Base-by-base conservation (phyloP, 257 asterid species). In the Mitragyna speciosa region DNA sequence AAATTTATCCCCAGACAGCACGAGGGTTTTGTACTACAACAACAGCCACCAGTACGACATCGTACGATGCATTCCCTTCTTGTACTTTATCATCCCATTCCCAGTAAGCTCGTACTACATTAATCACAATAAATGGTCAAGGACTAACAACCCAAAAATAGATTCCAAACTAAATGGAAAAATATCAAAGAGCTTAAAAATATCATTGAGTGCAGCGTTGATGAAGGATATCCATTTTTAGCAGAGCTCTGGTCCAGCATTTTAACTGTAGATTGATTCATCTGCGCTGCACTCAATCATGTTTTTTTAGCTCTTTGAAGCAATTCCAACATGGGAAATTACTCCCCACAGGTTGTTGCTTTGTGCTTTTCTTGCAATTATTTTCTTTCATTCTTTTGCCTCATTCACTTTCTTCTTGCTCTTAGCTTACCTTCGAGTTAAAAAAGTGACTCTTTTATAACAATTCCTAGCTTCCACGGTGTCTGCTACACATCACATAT, bases 201-300 rank as follows among this genome's bases (percentile, higher is more conserved):
- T 87, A 83, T 89, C 89, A 89, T 89, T 91, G 96, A 91, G 92
- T 91, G 96, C 93, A 88, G 93, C 94, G 94, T 91, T 91, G 96
- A 90, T 90, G 94, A 89, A 63, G 80, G 63, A n/a, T 72, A 69
- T 43, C 73, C 47, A 4, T 66, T 33, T 66, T 15, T 3, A 4
- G 31, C 56, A n/a, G 51, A 12, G 1, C 39, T 2, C 17, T 51
- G 33, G 15, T 52, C 6, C 24, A 41, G 61, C 16, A 33, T 72
- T 67, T 45, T 8, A 19, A 56, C n/a, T 49, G 78, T 43, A 20
- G 74, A 80, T 82, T 87, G 75, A 63, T 81, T 89, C 89, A 79
- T 83, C 84, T 33, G 54, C 84, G 82, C 85, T 89, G 87, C 91
- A 88, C 85, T 83, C 86, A 89, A 92, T 89, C 81, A 87, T 81